Base-by-base conservation (phyloP, 2,329 filamentous ascomycete species). In the Hortaea werneckii region DNA sequence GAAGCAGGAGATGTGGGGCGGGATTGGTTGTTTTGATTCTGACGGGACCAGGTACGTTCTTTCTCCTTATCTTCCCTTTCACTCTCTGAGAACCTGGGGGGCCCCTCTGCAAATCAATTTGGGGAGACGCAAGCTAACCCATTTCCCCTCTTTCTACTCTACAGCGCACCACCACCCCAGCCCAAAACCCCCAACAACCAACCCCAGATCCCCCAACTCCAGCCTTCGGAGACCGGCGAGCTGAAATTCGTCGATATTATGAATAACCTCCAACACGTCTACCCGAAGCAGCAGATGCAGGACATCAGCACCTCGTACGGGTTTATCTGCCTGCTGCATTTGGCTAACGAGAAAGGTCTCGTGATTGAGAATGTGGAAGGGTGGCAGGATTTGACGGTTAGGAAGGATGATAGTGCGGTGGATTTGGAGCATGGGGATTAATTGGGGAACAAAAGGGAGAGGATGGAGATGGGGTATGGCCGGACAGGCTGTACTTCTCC, bases 221-320 rank as follows among this genome's bases (percentile, higher is more conserved):
- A 52, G 3, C 40, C 45, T 27, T 52, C 55, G 32, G 74, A 77
- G 10, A 61, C 71, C 44, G 68, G 69, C 51, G 65, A 74, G 3
- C 75, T 95, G 54, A 88, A 84, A 58, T 98, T 98, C 67, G 96
- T 89, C 0, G 74, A 83, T 13, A 82, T 98, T 49, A 94, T 98
- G 80, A 94, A 94, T 62, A 82, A 82, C 50, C 71, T 98, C 40
- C 85, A 94, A 62, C 68, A 75, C 4, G 87, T 95, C 6, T 98
- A 98, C 60, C 83, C 88, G 8, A 85, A 86, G 64, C 76, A 85
- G 55, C 79, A 81, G 49, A 86, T 98, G 80, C 81, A 84, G 50
- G 92, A 98, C 66, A 96, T 98, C 59, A 95, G 88, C 34, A 98
- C 92, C 0, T 94, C 75, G 10, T 84, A 78, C 55, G 94, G 92